These are phyloP conservation scores for Colletotrichum australisinense DNA, from an alignment of 2,329 filamentous ascomycete genomes.

Conservation along the genomic window DNA sequence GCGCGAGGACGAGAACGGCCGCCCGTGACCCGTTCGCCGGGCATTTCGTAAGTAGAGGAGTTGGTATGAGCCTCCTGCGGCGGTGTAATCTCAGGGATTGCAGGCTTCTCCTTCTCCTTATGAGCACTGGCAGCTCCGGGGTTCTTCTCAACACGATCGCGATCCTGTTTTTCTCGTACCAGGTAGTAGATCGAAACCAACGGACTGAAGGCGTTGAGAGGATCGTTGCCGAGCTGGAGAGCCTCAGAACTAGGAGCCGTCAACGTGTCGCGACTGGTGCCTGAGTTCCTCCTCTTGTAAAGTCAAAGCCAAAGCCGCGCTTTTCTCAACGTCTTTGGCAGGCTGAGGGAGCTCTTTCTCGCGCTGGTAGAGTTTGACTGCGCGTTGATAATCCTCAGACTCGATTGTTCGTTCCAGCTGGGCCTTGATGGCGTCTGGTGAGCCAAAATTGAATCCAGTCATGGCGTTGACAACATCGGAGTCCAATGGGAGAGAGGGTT, in stretches of 20 bases:
- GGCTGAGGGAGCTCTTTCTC: constrained; percentile 71
- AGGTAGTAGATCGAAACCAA: constrained; percentile 95
- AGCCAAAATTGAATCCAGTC: constrained; percentile 98
- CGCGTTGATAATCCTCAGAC: constrained; percentile 92
- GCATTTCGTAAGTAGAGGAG: constrained; percentile 84
- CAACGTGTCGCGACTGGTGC: constrained; percentile 88
- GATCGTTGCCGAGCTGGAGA: constrained; percentile 84
- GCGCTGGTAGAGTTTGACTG: constrained; percentile 76
- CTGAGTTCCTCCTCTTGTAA: constrained; percentile 93
- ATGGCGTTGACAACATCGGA: constrained; percentile 87
- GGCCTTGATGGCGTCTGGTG: constrained; percentile 82
- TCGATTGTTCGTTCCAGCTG: constrained; percentile 89
- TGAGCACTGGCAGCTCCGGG: constrained; percentile 57
- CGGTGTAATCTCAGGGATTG: constrained; percentile 79
- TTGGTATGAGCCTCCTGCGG: constrained; percentile 94
- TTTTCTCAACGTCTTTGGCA: constrained; percentile 80
- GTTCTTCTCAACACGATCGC: constrained; percentile 68
- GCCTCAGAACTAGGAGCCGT: constrained; percentile 87
- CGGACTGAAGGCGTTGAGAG: constrained; percentile 92
- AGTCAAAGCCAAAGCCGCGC: constrained; percentile 90
- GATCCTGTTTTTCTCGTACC: constrained; percentile 92
- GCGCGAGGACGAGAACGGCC: constrained; percentile 86
- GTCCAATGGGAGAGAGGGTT: constrained; percentile 87
- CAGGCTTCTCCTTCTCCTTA: constrained; percentile 57
- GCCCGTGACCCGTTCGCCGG: constrained; percentile 87